Conservation (phyloP, 1,284 basidiomycete species). For the Hymenochaete sp. region DNA sequence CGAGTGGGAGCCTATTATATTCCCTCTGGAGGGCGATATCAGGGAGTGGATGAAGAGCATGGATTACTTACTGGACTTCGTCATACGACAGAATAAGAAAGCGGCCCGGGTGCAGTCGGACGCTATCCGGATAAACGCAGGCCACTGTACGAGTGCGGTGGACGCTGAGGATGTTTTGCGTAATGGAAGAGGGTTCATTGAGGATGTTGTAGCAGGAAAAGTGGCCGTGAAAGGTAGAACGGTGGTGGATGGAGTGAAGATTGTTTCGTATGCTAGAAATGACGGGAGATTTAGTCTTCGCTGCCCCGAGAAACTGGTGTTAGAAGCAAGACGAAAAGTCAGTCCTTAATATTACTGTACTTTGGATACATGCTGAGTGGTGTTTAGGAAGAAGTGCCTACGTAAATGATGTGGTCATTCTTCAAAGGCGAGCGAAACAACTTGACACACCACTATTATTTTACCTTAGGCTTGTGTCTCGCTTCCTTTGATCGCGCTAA, state of each 20-base stretch:
- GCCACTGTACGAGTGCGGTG: slow-evolving; percentile 36
- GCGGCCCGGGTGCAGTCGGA: slow-evolving; percentile 15
- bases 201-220: slow-evolving; percentile 36
- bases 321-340: too few relatives aligned
- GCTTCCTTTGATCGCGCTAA: too few relatives aligned
- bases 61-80: slow-evolving; percentile 34
- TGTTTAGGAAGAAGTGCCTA: too few relatives aligned
- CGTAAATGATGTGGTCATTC: too few relatives aligned
- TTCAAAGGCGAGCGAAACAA: too few relatives aligned
- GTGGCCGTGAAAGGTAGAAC: slow-evolving; percentile 30
- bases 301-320: slow-evolving; percentile 42
- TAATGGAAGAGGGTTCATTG: slow-evolving; percentile 35
- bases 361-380: too few relatives aligned
- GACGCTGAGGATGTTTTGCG: slow-evolving; percentile 38
- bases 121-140: slow-evolving; percentile 38
- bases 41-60: slow-evolving; percentile 38
- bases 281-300: slow-evolving; percentile 37
- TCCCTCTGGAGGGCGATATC: slow-evolving; percentile 43
- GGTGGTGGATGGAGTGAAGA: slow-evolving; percentile 31
- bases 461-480: too few relatives aligned
- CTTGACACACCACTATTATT: too few relatives aligned
- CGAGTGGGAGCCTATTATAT: slow-evolving; percentile 44
- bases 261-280: slow-evolving; percentile 36
- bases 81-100: slow-evolving; percentile 22
- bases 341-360: too few relatives aligned